Base-by-base conservation (phyloP, 1,284 basidiomycete genomes). In the Heliocybe sulcata region DNA sequence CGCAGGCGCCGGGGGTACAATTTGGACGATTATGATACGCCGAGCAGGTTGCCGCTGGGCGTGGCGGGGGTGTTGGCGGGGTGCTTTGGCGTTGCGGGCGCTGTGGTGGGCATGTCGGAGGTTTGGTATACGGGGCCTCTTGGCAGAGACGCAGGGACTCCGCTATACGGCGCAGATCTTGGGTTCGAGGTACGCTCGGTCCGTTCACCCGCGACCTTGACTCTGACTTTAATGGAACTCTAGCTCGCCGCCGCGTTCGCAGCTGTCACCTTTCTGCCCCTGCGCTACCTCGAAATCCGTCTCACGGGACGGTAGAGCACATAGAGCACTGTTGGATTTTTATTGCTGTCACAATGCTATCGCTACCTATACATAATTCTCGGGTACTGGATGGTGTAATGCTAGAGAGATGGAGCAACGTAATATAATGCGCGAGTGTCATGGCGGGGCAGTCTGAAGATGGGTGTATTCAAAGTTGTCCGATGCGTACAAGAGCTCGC, bases 111-210 rank as follows among this genome's bases (percentile, higher is more conserved):
- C 1, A 81, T 79, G 77, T 70, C 75, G 1, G 71, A 77, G 57
- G 69, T 69, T 2, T 80, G 79, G 78, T 82, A 80, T 57, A 76
- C 73, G 2, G 81, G 81, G 0, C 80, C 79, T 0, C 61, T 82
- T 1, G 81, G 72, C 2, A 63, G 60, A 54, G 60, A 71, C 53
- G 74, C 78, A 3, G 76, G 77, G 9, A 31, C 29, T 12, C 65
- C 67, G 3, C 57, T 60, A 9, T 72, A 67, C 45, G 79, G 81
- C 22, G 79, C 78, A 0, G 81, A 83, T 61, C 69, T 82, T 22
- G 81, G 82, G 12, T 83, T 84, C 56, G 81, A 84, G 70, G 73
- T 81, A 31, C 22, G 66, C 35, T 22, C 45, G 10, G 54, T 45
- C 38, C 53, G 47, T 22, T 50, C 23, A 54, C 14, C 19, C 27